Evolutionary conservation across 2,329 filamentous ascomycete species (phyloP).

Genomic region (Fusarium sp.): DNA sequence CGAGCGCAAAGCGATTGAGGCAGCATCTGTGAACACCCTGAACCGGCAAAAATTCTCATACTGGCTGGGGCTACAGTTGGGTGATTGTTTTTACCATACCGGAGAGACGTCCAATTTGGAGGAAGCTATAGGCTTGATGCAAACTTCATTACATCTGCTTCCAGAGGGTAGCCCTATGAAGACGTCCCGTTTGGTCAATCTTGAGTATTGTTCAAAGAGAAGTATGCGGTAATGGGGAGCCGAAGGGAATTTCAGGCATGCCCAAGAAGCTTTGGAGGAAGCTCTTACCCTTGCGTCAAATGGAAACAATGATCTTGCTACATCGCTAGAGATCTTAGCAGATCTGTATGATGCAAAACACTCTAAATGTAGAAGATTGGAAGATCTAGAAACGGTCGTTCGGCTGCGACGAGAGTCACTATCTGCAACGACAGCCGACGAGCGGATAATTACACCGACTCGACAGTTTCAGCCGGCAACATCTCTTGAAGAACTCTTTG

Average conservation of each 20-base stretch:
- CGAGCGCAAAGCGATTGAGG: not conserved
- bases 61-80: not conserved
- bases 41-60: not conserved
- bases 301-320: not conserved
- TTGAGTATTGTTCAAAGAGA: not conserved
- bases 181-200: not conserved
- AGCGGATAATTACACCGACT: accelerated
- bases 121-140: not conserved
- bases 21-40: accelerated
- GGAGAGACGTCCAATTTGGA: not conserved
- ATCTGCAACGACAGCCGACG: accelerated
- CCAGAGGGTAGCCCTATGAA: accelerated
- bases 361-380: not conserved
- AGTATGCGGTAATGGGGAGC: not conserved
- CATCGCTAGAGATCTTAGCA: not conserved
- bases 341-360: not conserved
- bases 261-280: not conserved
- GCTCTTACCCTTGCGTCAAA: not conserved
- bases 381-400: not conserved
- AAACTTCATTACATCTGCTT: not conserved
- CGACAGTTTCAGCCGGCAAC: not conserved
- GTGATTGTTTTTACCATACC: not conserved
- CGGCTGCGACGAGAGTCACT: not conserved
- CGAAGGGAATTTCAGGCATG: not conserved
- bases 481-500: not conserved